Base-by-base conservation (phyloP, 352 stramenopile species). In the Pythium brachiatum region DNA sequence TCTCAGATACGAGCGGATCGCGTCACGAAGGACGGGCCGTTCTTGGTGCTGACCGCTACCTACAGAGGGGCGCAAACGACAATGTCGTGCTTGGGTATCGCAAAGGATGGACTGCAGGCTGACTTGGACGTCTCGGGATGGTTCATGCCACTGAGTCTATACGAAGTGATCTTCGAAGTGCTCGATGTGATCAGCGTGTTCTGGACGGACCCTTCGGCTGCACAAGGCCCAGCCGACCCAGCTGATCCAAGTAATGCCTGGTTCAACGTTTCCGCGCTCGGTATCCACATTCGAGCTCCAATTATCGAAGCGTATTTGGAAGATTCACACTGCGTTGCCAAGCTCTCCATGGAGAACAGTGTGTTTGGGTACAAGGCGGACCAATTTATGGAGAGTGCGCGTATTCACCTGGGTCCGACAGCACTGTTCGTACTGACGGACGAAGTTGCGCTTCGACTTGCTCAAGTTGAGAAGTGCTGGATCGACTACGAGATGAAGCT, bases 251-350 rank as follows among this genome's bases (percentile, higher is more conserved):
- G 31, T 11, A 32, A n/a, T 29, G 61, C 81, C 0, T 90, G 71
- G 82, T 87, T 78, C 62, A 70, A 87, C 47, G 83, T 94, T 3
- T 73, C 81, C 6, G 82, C 89, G 38, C 68, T 96, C 47, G 69
- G 50, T 3, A 72, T 93, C 12, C 81, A 92, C 50, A 85, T 95
- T 67, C 82, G 81, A 25, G 82, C 79, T 48, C 84, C 85, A 27
- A 89, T 95, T 47, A 54, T 96, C 26, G 87, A 96, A 68, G 85
- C 81, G 8, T 96, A 96, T 25, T 61, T 96, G 15, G 87, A 94
- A 74, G 87, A 96, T 66, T 87, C 79, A 23, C 81, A 96, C 46
- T 95, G 86, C 61, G 87, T 96, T 1, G 87, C 86, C 29, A 96
- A 96, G 48, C 69, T 94, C 13, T 88, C 86, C 3, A 72, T 96